These are phyloP conservation scores for Barnettozyma vustinii DNA, from an alignment of 805 yeast genomes.

Conservation along the genomic window DNA sequence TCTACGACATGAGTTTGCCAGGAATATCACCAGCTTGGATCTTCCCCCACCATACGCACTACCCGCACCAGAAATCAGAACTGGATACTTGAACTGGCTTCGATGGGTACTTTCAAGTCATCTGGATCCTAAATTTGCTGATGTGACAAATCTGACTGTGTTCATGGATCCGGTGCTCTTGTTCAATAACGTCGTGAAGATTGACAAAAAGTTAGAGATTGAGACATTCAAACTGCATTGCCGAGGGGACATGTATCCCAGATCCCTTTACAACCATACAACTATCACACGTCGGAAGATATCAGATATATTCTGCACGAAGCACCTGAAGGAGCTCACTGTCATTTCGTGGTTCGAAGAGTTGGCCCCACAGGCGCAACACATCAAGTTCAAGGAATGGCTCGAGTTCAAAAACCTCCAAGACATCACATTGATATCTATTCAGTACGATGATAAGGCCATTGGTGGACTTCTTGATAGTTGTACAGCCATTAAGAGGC, in stretches of 20 bases:
- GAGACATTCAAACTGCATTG: constrained; percentile 36
- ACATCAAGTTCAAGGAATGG: constrained; percentile 33
- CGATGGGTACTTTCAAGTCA: constrained; percentile 13
- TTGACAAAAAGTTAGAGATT: constrained; percentile 28
- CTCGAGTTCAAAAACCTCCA: constrained; percentile 30
- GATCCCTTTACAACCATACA: constrained; percentile 22
- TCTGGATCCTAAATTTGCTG: constrained; percentile 23
- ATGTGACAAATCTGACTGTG: constrained; percentile 25
- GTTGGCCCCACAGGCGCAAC: constrained; percentile 24
- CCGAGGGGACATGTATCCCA: constrained; percentile 34
- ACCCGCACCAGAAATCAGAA: constrained; percentile 27
- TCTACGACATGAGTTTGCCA: constrained; percentile 23
- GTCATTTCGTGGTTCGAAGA: constrained; percentile 39
- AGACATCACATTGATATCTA: constrained; percentile 37
- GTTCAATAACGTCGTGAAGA: constrained; percentile 27
- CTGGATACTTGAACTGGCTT: constrained; percentile 27
- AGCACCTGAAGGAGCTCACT: constrained; percentile 31
- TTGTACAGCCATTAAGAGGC: constrained; percentile 28
- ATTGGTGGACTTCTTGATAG: constrained; percentile 29
- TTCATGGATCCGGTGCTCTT: constrained; percentile 35
- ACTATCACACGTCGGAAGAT: constrained; percentile 18
- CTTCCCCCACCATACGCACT: constrained; percentile 31
- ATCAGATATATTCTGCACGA: constrained; percentile 32
- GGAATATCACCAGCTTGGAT: constrained; percentile 15
- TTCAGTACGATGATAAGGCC: constrained; percentile 27